Evolutionary conservation across 495 filamentous ascomycete genomes (phyloP), one percentile per base, ranked within the genome.

Genomic region (Hypomontagnella monticulosa): DNA sequence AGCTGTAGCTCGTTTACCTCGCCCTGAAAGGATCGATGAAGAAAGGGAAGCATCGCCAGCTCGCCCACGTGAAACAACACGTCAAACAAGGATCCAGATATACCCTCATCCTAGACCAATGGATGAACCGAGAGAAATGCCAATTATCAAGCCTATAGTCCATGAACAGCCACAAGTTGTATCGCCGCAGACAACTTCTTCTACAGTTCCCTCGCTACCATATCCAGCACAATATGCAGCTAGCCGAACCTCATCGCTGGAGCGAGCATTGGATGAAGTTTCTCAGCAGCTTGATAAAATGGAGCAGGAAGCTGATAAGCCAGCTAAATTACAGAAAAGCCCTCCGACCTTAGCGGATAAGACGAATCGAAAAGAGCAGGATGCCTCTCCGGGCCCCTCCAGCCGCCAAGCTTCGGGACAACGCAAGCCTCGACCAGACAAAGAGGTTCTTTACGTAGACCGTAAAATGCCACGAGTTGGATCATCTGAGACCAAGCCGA

Each of bases 251-350:
- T 78, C 74, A 3, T 78, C 73, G 2, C 66, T 77, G 16, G 72
- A 79, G 18, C 65, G 71, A 44, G 77, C 78, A 12, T 63, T 80
- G 1, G 71, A 78, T 18, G 73, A 76, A 30, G 74, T 76, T 10
- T 73, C 71, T 15, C 59, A 69, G 7, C 72, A 76, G 32, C 42
- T 80, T 10, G 72, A 77, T 0, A 66, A 61, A 6, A 73, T 76
- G 70, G 73, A 71, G 14, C 62, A 66, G 46, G 49, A 50, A 47
- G 41, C 50, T 11, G 57, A 65, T 41, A 56, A 36, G 6, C 11
- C 37, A 7, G 27, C 32, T 1, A 46, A 15, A 19, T 60, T 49
- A 42, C 44, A 6, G 4, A 53, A 32, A 18, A 55, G 46, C 16
- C 59, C 54, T 16, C 5, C 54, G 10, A 60, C 56, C 30, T 43